Evolutionary conservation across 1,139 yeast species (phyloP), one percentile per base, ranked within the genome.

Genomic region (Debaryomycetaceae sp.): DNA sequence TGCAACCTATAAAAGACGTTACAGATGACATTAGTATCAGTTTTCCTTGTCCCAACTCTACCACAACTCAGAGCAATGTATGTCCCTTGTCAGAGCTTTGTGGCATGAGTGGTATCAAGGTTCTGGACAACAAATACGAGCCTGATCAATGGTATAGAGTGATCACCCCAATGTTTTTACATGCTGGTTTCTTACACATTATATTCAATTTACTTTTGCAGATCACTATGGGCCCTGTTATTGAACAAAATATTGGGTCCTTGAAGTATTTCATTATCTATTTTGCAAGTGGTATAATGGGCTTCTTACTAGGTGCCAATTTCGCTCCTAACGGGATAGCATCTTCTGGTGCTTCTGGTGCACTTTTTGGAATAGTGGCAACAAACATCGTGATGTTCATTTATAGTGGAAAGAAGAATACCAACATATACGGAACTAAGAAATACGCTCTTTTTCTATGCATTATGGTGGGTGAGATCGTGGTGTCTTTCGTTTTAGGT

Each of bases 321-420:
- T 83, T 79, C 55, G 75, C 88, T 2, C 87, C 89, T 1, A 70
- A 72, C 40, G 91, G 89, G 1, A 71, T 81, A 31, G 80, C 87
- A 1, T 77, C 84, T 14, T 78, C 85, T 0, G 92, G 92, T 2
- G 87, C 88, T 2, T 77, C 83, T n/a, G 92, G 92, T 2, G 74
- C 88, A 1, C 61, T 85, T 29, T 83, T 84, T 59, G 91, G 91
- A 1, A 63, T 84, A 28, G 78, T 84, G 45, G 85, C 87, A 7
- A 61, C 83, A 6, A 83, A 83, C 52, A 59, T 83, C 34, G 53
- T 82, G 11, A 70, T 81, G 50, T 73, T 84, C 48, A 50, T 82
- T 3, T 78, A 79, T 53, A 67, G 81, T 63, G 85, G 79, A 37
- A 58, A 61, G 50, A 61, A 76, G 55, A 66, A 69, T 56, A 56